A percentile compares a stretch with the other conserved stretches of the same genome.
phyloP scores from a whole-genome alignment of 2,329 filamentous ascomycete genomes.

The Raffaelea albimanens region DNA sequence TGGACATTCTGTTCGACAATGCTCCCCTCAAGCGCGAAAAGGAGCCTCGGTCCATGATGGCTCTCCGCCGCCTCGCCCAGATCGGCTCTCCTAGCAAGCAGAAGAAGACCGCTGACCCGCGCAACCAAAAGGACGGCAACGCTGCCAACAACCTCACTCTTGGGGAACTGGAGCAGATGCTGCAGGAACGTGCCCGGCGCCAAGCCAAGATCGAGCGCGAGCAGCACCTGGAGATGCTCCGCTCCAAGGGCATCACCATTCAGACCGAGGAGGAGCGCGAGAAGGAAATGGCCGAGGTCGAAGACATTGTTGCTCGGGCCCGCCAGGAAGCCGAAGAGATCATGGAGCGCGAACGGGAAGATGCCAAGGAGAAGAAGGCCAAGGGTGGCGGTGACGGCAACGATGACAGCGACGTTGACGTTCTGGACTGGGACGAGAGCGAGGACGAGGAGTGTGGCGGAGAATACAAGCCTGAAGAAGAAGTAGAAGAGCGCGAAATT shows the following conservation, averaged over 20 bases:
- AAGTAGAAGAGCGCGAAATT: conserved; percentile 10
- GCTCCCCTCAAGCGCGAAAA: conserved; percentile 53
- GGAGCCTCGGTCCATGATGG: conserved; percentile 54
- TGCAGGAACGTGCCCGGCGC: conserved; percentile 60
- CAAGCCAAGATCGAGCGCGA: conserved; percentile 74
- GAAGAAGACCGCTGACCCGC: conserved; percentile 14
- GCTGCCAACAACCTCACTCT: conserved; percentile 28
- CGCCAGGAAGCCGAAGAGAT: conserved; percentile 72
- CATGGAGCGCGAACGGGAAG: conserved; percentile 65
- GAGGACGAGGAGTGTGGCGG: conserved; percentile 31
- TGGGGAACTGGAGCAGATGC: conserved; percentile 43
- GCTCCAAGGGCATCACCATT: conserved; percentile 69
- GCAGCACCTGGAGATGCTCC: conserved; percentile 66
- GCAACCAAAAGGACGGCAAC: not conserved
- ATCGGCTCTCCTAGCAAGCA: conserved; percentile 49
- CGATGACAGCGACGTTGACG: conserved; percentile 26
- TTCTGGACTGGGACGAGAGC: conserved; percentile 13
- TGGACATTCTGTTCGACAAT: conserved; percentile 60
- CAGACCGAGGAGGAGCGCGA: conserved; percentile 83
- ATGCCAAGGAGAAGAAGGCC: conserved; percentile 51
- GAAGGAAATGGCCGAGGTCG: conserved; percentile 70
- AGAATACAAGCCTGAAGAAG: conserved; percentile 11
- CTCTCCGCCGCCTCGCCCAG: conserved; percentile 65
- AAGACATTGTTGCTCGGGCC: conserved; percentile 80
- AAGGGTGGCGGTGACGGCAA: conserved; percentile 36